Conservation (phyloP, 2,329 filamentous ascomycete genomes). For the Monosporascus sp. region DNA sequence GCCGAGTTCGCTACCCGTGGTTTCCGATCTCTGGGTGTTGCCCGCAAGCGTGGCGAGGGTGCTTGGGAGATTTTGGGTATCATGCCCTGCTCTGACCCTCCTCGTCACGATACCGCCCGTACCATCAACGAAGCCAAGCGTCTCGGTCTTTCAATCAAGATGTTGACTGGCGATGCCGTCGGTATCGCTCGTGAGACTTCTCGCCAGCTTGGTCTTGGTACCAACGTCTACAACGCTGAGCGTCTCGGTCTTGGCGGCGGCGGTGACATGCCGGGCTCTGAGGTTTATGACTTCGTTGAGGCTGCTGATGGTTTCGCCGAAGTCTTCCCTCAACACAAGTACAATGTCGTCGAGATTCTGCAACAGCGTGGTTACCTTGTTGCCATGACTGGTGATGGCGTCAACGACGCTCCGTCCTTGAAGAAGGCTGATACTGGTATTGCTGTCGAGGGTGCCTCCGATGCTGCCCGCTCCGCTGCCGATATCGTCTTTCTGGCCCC, state of each 20-base stretch:
- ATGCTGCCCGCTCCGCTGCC: constrained; percentile 83
- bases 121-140: constrained; percentile 87
- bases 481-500: constrained; percentile 93
- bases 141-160: constrained; percentile 87
- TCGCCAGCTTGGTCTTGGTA: constrained; percentile 83
- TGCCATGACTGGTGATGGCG: constrained; percentile 94
- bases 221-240: constrained; percentile 91
- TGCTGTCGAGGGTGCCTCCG: constrained; percentile 86
- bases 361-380: constrained; percentile 91
- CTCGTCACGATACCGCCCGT: constrained; percentile 82
- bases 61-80: constrained; percentile 91
- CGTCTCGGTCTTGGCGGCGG: constrained; percentile 84
- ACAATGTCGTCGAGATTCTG: constrained; percentile 87
- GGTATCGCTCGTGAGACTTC: constrained; percentile 90
- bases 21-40: constrained; percentile 90
- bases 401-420: constrained; percentile 87
- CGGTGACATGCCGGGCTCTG: constrained; percentile 88
- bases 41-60: constrained; percentile 76
- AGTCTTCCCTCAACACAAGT: constrained; percentile 94
- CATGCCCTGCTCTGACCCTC: constrained; percentile 90
- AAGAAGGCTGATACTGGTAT: constrained; percentile 98
- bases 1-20: constrained; percentile 87
- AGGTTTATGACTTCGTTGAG: constrained; percentile 94
- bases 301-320: constrained; percentile 92
- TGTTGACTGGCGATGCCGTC: constrained; percentile 92